These are phyloP conservation scores for Clarireedia paspali DNA, from an alignment of 2,329 filamentous ascomycete species.

Conservation along the genomic window DNA sequence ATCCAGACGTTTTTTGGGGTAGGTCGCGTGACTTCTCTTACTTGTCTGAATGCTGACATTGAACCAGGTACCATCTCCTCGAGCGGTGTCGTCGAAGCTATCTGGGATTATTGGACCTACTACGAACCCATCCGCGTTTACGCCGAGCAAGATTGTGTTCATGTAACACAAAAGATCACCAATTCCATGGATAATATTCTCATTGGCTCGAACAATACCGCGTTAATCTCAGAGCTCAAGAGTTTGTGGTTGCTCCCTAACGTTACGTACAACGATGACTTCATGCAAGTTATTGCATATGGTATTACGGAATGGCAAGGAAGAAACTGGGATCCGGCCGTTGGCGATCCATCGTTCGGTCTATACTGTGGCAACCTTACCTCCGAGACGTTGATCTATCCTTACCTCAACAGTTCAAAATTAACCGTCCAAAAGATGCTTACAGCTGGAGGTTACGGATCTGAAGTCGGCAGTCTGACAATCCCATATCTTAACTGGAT, in stretches of 20 bases:
- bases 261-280: constrained; percentile 39
- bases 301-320: constrained; percentile 45
- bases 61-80: constrained; percentile 58
- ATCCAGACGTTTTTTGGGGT: constrained; percentile 72
- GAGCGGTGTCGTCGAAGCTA: constrained; percentile 70
- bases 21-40: constrained; percentile 1
- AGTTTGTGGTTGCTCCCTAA: constrained; percentile 42
- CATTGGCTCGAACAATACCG: constrained; percentile 35
- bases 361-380: constrained; percentile 51
- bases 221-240: constrained; percentile 38
- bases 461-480: constrained; percentile 34
- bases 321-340: constrained; percentile 51
- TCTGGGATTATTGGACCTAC: constrained; percentile 68
- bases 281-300: constrained; percentile 38
- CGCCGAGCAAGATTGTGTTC: constrained; percentile 55
- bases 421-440: constrained; percentile 50
- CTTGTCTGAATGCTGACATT: background rate
- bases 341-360: constrained; percentile 41
- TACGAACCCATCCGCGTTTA: constrained; percentile 50
- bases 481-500: constrained; percentile 49
- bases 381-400: constrained; percentile 39
- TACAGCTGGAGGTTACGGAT: constrained; percentile 38
- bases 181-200: constrained; percentile 53
- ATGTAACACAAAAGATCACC: constrained; percentile 52
- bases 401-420: constrained; percentile 58